Conservation (phyloP, 371 early-diverging fungal species). For the Fennellomyces sp. region DNA sequence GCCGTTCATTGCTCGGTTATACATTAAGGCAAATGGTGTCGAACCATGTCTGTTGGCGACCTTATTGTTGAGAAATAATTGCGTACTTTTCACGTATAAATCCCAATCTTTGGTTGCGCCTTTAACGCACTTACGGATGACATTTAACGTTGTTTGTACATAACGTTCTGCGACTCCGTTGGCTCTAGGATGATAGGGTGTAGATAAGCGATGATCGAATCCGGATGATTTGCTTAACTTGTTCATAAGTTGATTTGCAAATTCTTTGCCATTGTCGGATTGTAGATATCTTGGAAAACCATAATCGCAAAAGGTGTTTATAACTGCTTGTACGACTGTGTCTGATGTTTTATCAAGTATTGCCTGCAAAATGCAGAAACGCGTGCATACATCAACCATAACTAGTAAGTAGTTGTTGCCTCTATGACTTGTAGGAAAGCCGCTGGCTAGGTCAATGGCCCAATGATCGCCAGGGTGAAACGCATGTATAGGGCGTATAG, state of each 20-base stretch:
- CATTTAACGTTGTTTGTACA: slow-evolving; percentile 13
- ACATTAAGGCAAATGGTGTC: too few species aligned
- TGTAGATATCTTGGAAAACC: slow-evolving; percentile 26
- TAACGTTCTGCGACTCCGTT: slow-evolving; percentile 1
- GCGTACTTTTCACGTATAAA: background rate
- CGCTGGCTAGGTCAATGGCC: slow-evolving; percentile 29
- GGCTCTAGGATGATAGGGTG: slow-evolving; percentile 7
- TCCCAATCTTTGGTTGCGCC: slow-evolving; percentile 17
- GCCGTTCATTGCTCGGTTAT: background rate
- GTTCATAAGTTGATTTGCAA: slow-evolving; percentile 16
- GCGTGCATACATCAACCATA: slow-evolving; percentile 23
- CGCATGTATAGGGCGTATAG: slow-evolving; percentile 18
- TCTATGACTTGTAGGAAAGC: slow-evolving; percentile 9
- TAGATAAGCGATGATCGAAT: slow-evolving; percentile 6
- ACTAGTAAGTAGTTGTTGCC: slow-evolving; percentile 21
- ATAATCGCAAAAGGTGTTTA: slow-evolving; percentile 17
- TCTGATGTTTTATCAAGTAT: slow-evolving; percentile 17
- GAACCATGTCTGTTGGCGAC: too few species aligned
- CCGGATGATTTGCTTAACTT: background rate
- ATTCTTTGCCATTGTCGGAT: slow-evolving; percentile 27
- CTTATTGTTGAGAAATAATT: slow-evolving; percentile 6
- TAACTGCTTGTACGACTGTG: slow-evolving; percentile 12
- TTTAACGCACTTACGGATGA: slow-evolving; percentile 13
- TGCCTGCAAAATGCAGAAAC: slow-evolving; percentile 19
- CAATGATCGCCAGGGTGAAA: slow-evolving; percentile 18